Evolutionary conservation across 164 flowering plant species (phyloP), one percentile per base, ranked within the genome.

Genomic region (Malania oleifera): DNA sequence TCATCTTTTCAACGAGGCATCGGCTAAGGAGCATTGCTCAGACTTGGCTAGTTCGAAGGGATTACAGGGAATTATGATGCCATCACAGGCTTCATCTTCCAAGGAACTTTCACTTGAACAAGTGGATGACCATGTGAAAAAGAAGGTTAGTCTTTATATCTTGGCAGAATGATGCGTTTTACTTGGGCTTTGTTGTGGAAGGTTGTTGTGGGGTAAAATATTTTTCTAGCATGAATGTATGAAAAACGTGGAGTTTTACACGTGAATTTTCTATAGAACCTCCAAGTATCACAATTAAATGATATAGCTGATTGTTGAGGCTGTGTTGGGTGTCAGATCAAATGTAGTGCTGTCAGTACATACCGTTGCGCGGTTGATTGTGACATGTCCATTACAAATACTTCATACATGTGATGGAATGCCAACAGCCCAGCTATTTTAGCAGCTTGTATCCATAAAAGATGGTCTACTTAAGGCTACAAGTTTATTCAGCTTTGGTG

Each of bases 1-100:
- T 56, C 75, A 71, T 66, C 67, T 81, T 61, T 89, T 75, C 69
- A 63, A 57, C 34, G 75, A 62, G 37, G 69, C 77, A 50, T 66
- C 74, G 46, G 43, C 62, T 25, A 65, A 72, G 50, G 79, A 70
- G 47, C 61, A 62, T 53, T 34, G 49, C 40, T 59, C 59, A 65
- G 67, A 74, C 31, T 27, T 60, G 54, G 56, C 54, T 54, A 52
- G 45, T 60, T 53, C 74, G 60, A 62, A 74, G 62, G 47, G 48
- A 14, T 53, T 65, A 52, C 67, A 55, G 44, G 67, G 57, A 59
- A 70, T 57, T 57, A 44, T 41, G 31, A 51, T 62, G 35, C 64
- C 66, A 48, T 35, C 61, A 39, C 75, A 66, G 48, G 54, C 63
- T 66, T 71, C 75, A 51, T 64, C 71, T 24, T 70, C 75, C 15